phyloP scores from a whole-genome alignment of 257 asterid genomes.

The Solanum phureja region DNA sequence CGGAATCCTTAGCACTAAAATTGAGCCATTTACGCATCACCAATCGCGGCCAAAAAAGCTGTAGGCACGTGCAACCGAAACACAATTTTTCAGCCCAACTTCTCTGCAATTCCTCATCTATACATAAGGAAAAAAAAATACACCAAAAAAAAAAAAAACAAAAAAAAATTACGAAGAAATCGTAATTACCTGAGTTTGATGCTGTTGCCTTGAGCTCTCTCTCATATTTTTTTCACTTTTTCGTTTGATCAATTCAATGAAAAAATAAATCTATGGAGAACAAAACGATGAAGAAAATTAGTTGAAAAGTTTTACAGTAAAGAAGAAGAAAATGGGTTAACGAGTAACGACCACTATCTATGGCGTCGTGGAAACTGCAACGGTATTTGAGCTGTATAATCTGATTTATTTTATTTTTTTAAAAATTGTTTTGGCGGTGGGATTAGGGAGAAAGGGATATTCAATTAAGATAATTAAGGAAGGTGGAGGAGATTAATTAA shows the following conservation, averaged over 20 bases:
- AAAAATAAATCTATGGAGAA: background rate
- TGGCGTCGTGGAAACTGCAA: background rate
- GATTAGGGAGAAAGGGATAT: background rate
- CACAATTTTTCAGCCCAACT: conserved; percentile 73
- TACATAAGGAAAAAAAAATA: background rate
- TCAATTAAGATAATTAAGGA: background rate
- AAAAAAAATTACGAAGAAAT: background rate
- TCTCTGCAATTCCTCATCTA: conserved; percentile 48
- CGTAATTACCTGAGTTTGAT: conserved; percentile 31
- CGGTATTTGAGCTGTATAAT: conserved; percentile 2
- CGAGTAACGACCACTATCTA: conserved; percentile 2
- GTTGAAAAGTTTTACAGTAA: background rate
- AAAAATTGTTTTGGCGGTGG: background rate
- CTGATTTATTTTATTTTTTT: background rate
- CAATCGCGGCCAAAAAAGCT: conserved; percentile 78
- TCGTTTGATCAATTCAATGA: background rate
- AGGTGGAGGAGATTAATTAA: background rate
- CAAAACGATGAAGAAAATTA: background rate
- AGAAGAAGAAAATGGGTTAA: conserved; percentile 4
- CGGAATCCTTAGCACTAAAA: conserved; percentile 35
- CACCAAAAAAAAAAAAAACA: background rate
- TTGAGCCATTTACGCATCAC: conserved; percentile 81
- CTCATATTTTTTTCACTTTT: conserved; percentile 5
- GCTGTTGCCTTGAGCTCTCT: conserved; percentile 20
- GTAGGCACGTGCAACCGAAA: conserved; percentile 73